A percentile compares a stretch with the other conserved stretches of the same genome.
Conservation (phyloP, 805 yeast species). For the Candida nonsorbophila region DNA sequence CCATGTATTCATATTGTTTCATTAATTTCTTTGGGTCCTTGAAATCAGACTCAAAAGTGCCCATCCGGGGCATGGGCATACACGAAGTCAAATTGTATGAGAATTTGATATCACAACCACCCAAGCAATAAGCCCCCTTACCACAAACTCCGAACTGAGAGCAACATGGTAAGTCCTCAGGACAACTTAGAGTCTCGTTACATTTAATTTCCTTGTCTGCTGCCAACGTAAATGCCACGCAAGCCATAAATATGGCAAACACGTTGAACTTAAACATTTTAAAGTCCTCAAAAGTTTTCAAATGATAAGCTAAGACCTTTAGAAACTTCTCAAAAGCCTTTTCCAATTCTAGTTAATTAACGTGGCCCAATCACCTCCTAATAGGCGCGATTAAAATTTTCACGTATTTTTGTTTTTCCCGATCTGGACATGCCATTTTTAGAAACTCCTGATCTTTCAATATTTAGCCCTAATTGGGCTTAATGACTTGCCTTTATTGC, state of each 20-base stretch:
- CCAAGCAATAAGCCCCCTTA: constrained; percentile 70
- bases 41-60: constrained; percentile 20
- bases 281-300: too few species aligned
- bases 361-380: too few species aligned
- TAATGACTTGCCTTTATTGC: background rate
- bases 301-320: too few species aligned
- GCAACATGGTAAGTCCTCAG: constrained; percentile 81
- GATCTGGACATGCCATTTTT: background rate
- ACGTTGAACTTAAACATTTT: too few species aligned
- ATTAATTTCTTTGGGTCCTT: constrained; percentile 22
- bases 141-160: constrained; percentile 78
- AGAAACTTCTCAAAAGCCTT: too few species aligned
- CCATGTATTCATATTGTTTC: constrained; percentile 45
- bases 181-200: constrained; percentile 55
- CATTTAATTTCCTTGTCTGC: too few species aligned
- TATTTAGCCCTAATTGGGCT: background rate
- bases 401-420: too few species aligned
- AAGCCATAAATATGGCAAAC: too few species aligned
- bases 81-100: constrained; percentile 67
- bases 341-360: too few species aligned
- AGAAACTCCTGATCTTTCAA: background rate
- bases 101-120: constrained; percentile 78
- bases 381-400: too few species aligned
- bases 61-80: constrained; percentile 81
- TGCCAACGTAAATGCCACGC: too few species aligned